Base-by-base conservation (phyloP, 495 filamentous ascomycete genomes). In the Trichocladium uniseriatum region DNA sequence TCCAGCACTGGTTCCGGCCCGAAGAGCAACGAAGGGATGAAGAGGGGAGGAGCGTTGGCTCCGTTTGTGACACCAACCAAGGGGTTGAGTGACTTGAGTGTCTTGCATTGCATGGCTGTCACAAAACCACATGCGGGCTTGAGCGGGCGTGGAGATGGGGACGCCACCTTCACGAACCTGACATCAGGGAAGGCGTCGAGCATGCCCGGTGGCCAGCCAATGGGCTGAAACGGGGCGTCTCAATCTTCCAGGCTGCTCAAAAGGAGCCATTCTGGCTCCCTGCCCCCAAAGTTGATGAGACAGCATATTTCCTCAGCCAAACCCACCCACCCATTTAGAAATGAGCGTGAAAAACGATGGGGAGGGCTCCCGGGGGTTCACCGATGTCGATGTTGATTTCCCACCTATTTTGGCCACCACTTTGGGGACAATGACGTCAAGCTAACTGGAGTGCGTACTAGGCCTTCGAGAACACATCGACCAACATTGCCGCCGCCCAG, bases 391-490 rank as follows among this genome's bases (percentile, higher is more conserved):
- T 49, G 47, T 49, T 49, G 38, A 37, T 49, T 38, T 44, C 11
- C 3, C 38, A 14, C 15, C 21, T 37, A 9, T 43, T 27, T 31
- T 29, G 7, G 22, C 28, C 27, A 20, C 13, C 21, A 24, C 1
- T 38, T 9, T 6, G n/a, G 28, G 36, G n/a, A 14, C 28, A 42
- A 48, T 47, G 47, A 52, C 45, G 38, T 38, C 38, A 46, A 40
- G 29, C 53, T 59, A 51, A 63, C 53, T 44, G 10, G 10, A 20
- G n/a, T 19, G 15, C 34, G 24, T 3, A 27, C 0, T 69, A 98
- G 92, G 91, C 92, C 38, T 99, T 99, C 68, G 92, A 99, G 69
- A 96, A 97, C 79, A 92, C 94, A 43, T 96, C 92, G 38, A 99
- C 92, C 54, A 94, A 86, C 54, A 91, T 99, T 46, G 94, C 92